Evolutionary conservation across 305 asterid species (phyloP).

Genomic region (Fraxinus sp.): DNA sequence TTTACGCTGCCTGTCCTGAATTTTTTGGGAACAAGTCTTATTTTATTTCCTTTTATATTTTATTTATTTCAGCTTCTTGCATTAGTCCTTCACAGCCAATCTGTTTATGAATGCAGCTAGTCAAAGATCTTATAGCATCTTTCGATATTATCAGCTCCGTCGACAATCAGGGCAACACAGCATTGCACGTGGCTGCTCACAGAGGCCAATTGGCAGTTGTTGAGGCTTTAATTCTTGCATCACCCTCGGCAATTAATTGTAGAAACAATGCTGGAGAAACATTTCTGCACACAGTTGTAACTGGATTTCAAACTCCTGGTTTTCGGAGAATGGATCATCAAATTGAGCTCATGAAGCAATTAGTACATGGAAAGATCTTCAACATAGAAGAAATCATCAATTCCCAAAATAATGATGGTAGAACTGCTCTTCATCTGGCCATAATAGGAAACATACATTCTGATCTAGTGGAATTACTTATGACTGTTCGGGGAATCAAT

Average conservation of each 20-base stretch:
- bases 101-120: conserved; percentile 50
- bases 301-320: conserved; percentile 83
- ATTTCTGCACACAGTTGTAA: conserved; percentile 67
- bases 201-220: conserved; percentile 80
- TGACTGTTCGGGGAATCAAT: conserved; percentile 53
- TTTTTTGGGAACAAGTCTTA: background rate
- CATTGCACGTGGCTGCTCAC: conserved; percentile 83
- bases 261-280: conserved; percentile 70
- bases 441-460: conserved; percentile 72
- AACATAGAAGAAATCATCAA: conserved; percentile 53
- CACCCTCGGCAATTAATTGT: conserved; percentile 48
- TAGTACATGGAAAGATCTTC: conserved; percentile 48
- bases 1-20: background rate
- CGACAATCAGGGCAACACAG: conserved; percentile 79
- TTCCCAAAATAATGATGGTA: conserved; percentile 48
- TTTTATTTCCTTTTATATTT: background rate
- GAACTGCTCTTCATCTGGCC: conserved; percentile 81
- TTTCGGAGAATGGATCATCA: conserved; percentile 80
- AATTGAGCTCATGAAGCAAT: conserved; percentile 62
- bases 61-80: background rate
- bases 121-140: conserved; percentile 49
- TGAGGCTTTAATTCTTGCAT: conserved; percentile 64
- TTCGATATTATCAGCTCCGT: conserved; percentile 49
- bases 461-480: conserved; percentile 71
- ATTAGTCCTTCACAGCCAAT: background rate